Percentiles rank a stretch among this genome's conserved stretches.
phyloP scores from a whole-genome alignment of 495 filamentous ascomycete species.

The Achaetomiella virescens region DNA sequence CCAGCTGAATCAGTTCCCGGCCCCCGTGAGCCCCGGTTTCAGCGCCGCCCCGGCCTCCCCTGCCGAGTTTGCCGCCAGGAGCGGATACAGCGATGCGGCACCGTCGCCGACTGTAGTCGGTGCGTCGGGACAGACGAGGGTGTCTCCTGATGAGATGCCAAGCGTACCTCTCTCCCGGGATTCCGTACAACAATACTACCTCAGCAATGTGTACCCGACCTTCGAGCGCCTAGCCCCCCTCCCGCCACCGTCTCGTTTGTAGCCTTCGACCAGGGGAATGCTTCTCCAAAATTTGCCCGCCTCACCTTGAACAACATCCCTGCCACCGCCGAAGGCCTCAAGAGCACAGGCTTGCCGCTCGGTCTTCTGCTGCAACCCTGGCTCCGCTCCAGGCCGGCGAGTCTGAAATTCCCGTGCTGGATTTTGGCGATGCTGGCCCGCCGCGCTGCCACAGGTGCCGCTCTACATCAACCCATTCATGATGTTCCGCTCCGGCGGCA shows the following conservation, averaged over 20 bases:
- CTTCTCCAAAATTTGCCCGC: slow-evolving; percentile 89
- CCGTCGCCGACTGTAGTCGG: slow-evolving; percentile 33
- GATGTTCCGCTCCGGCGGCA: slow-evolving; percentile 89
- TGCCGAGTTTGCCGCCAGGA: slow-evolving; percentile 52
- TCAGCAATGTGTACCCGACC: slow-evolving; percentile 83
- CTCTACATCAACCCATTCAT: slow-evolving; percentile 99
- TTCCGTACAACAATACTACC: slow-evolving; percentile 71
- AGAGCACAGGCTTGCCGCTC: slow-evolving; percentile 72
- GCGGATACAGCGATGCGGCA: slow-evolving; percentile 27
- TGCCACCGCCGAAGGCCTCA: slow-evolving; percentile 69
- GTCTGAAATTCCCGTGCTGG: slow-evolving; percentile 80
- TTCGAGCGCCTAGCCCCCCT: slow-evolving; percentile 89
- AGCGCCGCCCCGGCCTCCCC: slow-evolving; percentile 49
- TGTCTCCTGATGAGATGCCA: slow-evolving; percentile 90
- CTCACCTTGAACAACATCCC: slow-evolving; percentile 91
- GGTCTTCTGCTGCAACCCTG: slow-evolving; percentile 86
- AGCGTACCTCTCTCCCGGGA: slow-evolving; percentile 86
- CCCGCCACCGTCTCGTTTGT: slow-evolving; percentile 87
- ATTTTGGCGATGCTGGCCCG: slow-evolving; percentile 89
- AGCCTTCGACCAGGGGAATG: slow-evolving; percentile 90
- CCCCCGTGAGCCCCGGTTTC: slow-evolving; percentile 52
- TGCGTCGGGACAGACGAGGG: slow-evolving; percentile 59
- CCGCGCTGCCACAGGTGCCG: slow-evolving; percentile 90
- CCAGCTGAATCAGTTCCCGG: slow-evolving; percentile 55
- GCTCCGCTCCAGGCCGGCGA: slow-evolving; percentile 81